Evolutionary conservation across 768 basidiomycete species (phyloP), one percentile per base, ranked within the genome.

Genomic region (Amanita fuliginea): DNA sequence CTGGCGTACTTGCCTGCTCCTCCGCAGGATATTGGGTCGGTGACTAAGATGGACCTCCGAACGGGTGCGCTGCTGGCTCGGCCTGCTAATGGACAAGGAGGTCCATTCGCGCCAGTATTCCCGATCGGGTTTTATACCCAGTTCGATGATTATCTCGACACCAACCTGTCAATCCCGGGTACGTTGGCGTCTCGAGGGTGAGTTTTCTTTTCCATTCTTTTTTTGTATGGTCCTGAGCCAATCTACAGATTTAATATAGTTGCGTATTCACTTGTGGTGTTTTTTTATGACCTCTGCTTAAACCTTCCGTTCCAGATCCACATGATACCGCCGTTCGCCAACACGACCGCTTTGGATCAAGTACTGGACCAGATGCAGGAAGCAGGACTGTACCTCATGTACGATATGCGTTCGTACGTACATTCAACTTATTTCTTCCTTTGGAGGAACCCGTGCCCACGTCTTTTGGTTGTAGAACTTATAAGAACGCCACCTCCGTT

Each of bases 71-170:
- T 81, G 35, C 57, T 79, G 34, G 78, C 76, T 1, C 63, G 71
- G 41, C 75, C 75, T 6, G 70, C 75, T 0, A 69, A 69, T 40
- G 78, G 79, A n/a, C 59, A 64, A 39, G 69, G 68, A 7, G 73
- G 75, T 9, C 53, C 63, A 6, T 81, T 74, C 53, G 69, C 74
- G 19, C 73, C 77, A 0, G 69, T 84, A 1, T 74, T 89, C 50
- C 85, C 88, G 0, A 74, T 86, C 40, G 86, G 86, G 0, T 90
- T 84, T 62, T 89, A 86, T 55, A 78, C 85, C 0, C 61, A 70
- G 4, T 81, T 83, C 42, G 75, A 72, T 35, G 60, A 62, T 13
- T 80, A 78, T 51, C 64, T 86, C 13, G 71, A 65, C 2, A 58
- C 64, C 6, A 78, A 87, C 58, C 56, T 78, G 1, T 60, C 73